Percentiles rank a stretch among this genome's conserved stretches.
phyloP scores from a whole-genome alignment of 352 stramenopile species.

The Peronospora tabacina region DNA sequence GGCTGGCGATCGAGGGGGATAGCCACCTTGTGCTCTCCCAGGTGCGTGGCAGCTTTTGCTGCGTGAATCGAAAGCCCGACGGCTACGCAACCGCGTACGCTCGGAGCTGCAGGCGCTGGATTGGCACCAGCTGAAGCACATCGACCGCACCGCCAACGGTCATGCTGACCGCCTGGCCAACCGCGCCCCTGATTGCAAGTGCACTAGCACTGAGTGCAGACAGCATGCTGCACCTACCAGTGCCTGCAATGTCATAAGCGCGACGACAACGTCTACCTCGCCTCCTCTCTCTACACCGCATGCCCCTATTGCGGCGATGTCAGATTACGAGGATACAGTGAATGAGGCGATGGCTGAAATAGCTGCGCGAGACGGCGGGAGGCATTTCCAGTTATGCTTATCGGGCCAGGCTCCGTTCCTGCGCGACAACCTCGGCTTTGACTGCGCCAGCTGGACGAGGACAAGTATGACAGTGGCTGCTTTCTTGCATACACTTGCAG shows the following conservation, averaged over 20 bases:
- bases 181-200: slow-evolving; percentile 1
- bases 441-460: neutral
- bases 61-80: neutral
- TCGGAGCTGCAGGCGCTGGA: neutral
- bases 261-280: too few species aligned
- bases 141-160: slow-evolving; percentile 16
- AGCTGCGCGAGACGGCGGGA: slow-evolving; percentile 1
- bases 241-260: too few species aligned
- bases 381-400: neutral
- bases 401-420: neutral
- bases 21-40: slow-evolving; percentile 3
- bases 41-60: slow-evolving; percentile 1
- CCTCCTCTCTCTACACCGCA: too few species aligned
- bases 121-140: slow-evolving; percentile 5
- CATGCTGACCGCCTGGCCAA: slow-evolving; percentile 18
- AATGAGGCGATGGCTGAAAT: neutral
- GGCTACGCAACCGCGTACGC: neutral
- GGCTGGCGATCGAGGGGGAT: neutral
- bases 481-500: neutral
- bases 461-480: neutral
- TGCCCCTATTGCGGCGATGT: too few species aligned
- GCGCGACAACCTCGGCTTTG: neutral
- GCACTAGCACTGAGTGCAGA: neutral
- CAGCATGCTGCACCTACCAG: too few species aligned
- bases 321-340: too few species aligned